phyloP scores from a whole-genome alignment of 2,329 filamentous ascomycete genomes.

The Didymella pinodella region DNA sequence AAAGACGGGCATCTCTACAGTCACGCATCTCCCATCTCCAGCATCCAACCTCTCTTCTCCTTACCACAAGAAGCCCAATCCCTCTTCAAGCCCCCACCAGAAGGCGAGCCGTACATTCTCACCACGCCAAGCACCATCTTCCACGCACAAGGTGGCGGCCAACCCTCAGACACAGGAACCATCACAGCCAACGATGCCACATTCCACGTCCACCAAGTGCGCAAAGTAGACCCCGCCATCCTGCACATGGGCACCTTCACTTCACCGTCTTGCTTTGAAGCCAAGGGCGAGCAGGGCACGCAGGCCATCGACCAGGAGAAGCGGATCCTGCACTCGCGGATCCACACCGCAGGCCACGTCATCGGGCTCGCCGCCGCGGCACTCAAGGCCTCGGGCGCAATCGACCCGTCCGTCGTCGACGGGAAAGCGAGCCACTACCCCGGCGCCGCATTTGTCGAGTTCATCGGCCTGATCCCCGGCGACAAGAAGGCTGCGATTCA shows the following conservation, averaged over 20 bases:
- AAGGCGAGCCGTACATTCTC: constrained; percentile 61
- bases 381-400: constrained; percentile 58
- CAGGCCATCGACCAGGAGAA: constrained; percentile 69
- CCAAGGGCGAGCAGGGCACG: constrained; percentile 22
- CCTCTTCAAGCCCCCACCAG: constrained; percentile 66
- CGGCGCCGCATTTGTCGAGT: constrained; percentile 71
- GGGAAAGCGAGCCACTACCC: constrained; percentile 77
- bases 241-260: constrained; percentile 66
- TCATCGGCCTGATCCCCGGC: constrained; percentile 69
- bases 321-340: constrained; percentile 69
- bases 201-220: constrained; percentile 67
- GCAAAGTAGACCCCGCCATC: constrained; percentile 63
- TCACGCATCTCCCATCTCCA: constrained; percentile 56
- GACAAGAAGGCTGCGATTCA: constrained; percentile 63
- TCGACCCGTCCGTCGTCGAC: constrained; percentile 63
- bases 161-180: constrained; percentile 71
- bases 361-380: constrained; percentile 72
- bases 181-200: constrained; percentile 61
- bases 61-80: constrained; percentile 61
- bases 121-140: constrained; percentile 74
- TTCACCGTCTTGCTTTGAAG: too few relatives aligned
- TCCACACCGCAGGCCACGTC: constrained; percentile 78
- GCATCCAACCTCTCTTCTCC: constrained; percentile 58
- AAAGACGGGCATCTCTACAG: constrained; percentile 53
- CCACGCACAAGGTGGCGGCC: constrained; percentile 77